Evolutionary conservation across 2,329 filamentous ascomycete species (phyloP), one percentile per base, ranked within the genome.

Genomic region (Plenodomus tracheiphilus): DNA sequence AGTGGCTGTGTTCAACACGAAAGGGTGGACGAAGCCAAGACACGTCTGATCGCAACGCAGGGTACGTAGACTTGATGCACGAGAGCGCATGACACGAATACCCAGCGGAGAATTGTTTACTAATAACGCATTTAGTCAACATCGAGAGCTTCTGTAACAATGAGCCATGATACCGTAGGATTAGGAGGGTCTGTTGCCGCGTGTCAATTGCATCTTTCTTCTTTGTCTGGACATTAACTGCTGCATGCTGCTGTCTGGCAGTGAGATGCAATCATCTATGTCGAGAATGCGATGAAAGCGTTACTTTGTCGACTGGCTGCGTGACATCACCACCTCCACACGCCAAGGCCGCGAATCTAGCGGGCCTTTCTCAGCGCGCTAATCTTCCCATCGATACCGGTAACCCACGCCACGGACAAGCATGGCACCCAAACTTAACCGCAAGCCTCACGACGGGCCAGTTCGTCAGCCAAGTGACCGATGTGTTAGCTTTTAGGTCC

Each of bases 1-100:
- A 34, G 54, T 50, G 54, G 56, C 56, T 59, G 49, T 59, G 51
- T 41, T n/a, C 17, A 28, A 36, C 39, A 25, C 20, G n/a, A 47
- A 43, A 22, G 17, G 21, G 41, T 43, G 22, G 37, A 34, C 32
- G 13, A 43, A 32, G 28, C 28, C 28, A 32, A 32, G 28, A 32
- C 6, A 15, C 7, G 13, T 10, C 28, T 32, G 28, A 8, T 32
- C 11, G 8, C 13, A 15, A 32, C 28, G 28, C 28, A 32, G 6
- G 11, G 28, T n/a, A n/a, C n/a, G n/a, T 32, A 32, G 11, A 32
- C 11, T 32, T 15, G 9, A 32, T 10, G 28, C 28, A 32, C 11
- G 28, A 15, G 9, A 32, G 11, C 28, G 28, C 11, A 7, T 32
- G 28, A 15, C 28, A 32, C 28, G 22, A 10, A 11, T 32, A 8